Conservation (phyloP, 805 yeast genomes). For the Wickerhamiella lipophila region DNA sequence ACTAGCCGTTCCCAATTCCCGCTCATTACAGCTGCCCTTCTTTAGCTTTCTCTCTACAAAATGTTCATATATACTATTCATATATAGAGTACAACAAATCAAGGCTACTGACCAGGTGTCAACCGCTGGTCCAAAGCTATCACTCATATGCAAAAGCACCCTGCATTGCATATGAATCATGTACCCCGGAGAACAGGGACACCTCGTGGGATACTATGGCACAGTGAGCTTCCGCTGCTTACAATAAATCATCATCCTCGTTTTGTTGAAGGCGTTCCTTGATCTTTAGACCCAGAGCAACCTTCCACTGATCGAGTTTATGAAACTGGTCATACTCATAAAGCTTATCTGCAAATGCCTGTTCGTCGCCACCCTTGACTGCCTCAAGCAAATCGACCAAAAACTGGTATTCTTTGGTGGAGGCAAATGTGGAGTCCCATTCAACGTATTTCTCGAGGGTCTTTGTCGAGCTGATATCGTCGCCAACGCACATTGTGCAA, state of each 20-base stretch:
- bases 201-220: too few species aligned
- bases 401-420: slow-evolving; percentile 58
- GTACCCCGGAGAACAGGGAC: neutral
- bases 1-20: too few species aligned
- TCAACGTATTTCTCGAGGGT: slow-evolving; percentile 48
- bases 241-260: slow-evolving; percentile 46
- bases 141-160: neutral
- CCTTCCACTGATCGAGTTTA: slow-evolving; percentile 84
- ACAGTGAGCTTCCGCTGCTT: neutral
- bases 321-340: slow-evolving; percentile 77
- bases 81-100: too few species aligned
- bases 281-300: slow-evolving; percentile 67
- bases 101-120: too few species aligned
- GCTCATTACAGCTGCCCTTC: too few species aligned
- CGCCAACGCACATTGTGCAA: slow-evolving; percentile 72
- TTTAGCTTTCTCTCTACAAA: too few species aligned
- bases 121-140: too few species aligned
- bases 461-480: slow-evolving; percentile 72
- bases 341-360: slow-evolving; percentile 57
- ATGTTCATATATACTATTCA: too few species aligned
- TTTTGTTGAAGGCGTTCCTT: slow-evolving; percentile 59
- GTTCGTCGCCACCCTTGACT: slow-evolving; percentile 69
- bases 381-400: slow-evolving; percentile 55
- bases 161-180: neutral
- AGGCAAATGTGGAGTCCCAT: slow-evolving; percentile 60